phyloP scores from a whole-genome alignment of 768 basidiomycete genomes.

The Tubosaeta sp. region DNA sequence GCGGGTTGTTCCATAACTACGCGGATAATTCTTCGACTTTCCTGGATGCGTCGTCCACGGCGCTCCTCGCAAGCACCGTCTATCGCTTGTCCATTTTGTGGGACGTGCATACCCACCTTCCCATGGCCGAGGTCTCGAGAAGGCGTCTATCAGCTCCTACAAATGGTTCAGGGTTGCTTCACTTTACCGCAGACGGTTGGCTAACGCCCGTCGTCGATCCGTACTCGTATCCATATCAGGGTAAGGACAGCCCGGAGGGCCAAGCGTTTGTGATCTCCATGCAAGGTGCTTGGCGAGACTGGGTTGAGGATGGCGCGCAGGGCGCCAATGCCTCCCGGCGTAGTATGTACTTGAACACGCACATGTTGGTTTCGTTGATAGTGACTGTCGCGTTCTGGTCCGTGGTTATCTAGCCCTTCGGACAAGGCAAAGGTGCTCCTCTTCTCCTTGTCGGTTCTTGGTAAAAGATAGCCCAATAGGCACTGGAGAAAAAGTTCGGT shows the following conservation, averaged over 20 bases:
- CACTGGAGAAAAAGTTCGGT: no score
- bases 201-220: slow-evolving; percentile 76
- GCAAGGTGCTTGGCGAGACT: slow-evolving; percentile 73
- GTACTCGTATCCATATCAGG: slow-evolving; percentile 42
- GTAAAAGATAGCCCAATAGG: not conserved
- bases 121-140: slow-evolving; percentile 55
- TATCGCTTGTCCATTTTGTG: slow-evolving; percentile 64
- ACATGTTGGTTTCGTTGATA: not conserved
- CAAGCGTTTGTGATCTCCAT: slow-evolving; percentile 77
- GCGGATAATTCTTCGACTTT: slow-evolving; percentile 57
- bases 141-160: slow-evolving; percentile 28
- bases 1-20: slow-evolving; percentile 61
- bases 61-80: slow-evolving; percentile 71
- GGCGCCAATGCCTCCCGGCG: slow-evolving; percentile 40
- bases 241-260: slow-evolving; percentile 62
- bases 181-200: slow-evolving; percentile 62
- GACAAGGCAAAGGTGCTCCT: not conserved
- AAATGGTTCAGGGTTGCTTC: slow-evolving; percentile 29
- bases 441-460: not conserved
- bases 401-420: not conserved
- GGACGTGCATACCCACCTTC: slow-evolving; percentile 46
- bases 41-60: slow-evolving; percentile 67
- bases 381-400: not conserved
- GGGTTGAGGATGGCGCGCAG: slow-evolving; percentile 52
- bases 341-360: not conserved